A percentile compares a stretch with the other conserved stretches of the same genome.
Evolutionary conservation across 2,329 filamentous ascomycete genomes (phyloP).

Genomic region (Ceratocystis destructans): DNA sequence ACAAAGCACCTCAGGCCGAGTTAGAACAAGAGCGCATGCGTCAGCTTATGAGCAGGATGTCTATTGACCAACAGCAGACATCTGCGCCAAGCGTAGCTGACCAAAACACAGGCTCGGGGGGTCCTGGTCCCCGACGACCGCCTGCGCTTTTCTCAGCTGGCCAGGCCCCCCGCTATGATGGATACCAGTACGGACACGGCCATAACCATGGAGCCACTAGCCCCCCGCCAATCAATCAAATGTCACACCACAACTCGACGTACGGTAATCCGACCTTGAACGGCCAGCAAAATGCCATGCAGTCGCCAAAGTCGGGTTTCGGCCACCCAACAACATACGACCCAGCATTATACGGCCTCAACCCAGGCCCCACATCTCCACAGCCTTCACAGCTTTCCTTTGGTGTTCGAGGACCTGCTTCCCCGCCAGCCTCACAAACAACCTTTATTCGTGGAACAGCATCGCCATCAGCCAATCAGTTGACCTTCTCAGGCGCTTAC

Average conservation of each 20-base stretch:
- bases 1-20: constrained; percentile 48
- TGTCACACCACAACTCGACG: constrained; percentile 26
- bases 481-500: constrained; percentile 33
- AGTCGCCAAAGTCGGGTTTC: constrained; percentile 25
- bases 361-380: constrained; percentile 45
- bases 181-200: constrained; percentile 42
- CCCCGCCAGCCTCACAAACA: constrained; percentile 46
- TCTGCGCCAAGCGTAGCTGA: constrained; percentile 26
- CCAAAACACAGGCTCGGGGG: constrained; percentile 22
- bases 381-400: constrained; percentile 47
- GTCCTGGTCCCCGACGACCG: constrained; percentile 23
- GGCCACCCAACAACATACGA: constrained; percentile 40
- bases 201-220: constrained; percentile 47
- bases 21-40: constrained; percentile 76
- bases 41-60: constrained; percentile 90
- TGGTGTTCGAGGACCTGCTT: constrained; percentile 33
- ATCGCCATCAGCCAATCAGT: constrained; percentile 49
- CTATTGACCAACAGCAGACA: constrained; percentile 49
- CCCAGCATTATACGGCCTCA: constrained; percentile 45
- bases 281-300: constrained; percentile 28
- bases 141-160: constrained; percentile 38
- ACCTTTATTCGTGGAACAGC: constrained; percentile 29
- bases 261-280: constrained; percentile 22
- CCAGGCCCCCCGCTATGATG: constrained; percentile 37
- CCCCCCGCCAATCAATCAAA: constrained; percentile 40